Conservation (phyloP, 148 eudicot genomes). For the Spergularia bocconei region DNA sequence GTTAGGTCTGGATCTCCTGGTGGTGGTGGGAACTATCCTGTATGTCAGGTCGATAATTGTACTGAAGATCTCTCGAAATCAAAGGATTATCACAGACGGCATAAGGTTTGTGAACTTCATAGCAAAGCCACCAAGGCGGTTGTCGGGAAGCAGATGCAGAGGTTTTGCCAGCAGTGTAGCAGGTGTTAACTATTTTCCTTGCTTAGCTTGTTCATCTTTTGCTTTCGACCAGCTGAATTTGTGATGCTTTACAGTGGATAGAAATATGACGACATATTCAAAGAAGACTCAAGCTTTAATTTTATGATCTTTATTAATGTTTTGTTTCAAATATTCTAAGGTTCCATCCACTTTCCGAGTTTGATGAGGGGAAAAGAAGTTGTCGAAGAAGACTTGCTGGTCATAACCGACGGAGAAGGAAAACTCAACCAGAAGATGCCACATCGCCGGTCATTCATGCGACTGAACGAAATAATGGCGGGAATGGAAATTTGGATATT, state of each 20-base stretch:
- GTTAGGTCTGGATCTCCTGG: constrained; percentile 35
- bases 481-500: constrained; percentile 30
- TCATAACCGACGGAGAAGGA: constrained; percentile 87
- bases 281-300: no score
- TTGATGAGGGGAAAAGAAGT: constrained; percentile 96
- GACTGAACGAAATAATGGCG: constrained; percentile 10
- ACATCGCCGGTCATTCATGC: constrained; percentile 25
- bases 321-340: constrained; percentile 29
- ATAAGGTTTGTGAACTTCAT: constrained; percentile 80
- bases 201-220: neutral
- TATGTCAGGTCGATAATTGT: constrained; percentile 84
- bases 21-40: constrained; percentile 42
- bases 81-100: constrained; percentile 84
- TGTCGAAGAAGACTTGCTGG: constrained; percentile 95
- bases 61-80: constrained; percentile 66
- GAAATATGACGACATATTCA: neutral
- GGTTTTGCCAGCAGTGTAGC: constrained; percentile 95
- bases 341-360: constrained; percentile 85
- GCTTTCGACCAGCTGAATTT: neutral
- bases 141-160: constrained; percentile 80
- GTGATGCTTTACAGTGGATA: neutral
- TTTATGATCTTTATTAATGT: neutral
- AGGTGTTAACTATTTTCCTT: constrained; percentile 37
- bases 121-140: constrained; percentile 66
- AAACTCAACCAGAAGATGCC: constrained; percentile 81